Evolutionary conservation across 2,329 filamentous ascomycete genomes (phyloP), one percentile per base, ranked within the genome.

Genomic region (Cladosporium velox): DNA sequence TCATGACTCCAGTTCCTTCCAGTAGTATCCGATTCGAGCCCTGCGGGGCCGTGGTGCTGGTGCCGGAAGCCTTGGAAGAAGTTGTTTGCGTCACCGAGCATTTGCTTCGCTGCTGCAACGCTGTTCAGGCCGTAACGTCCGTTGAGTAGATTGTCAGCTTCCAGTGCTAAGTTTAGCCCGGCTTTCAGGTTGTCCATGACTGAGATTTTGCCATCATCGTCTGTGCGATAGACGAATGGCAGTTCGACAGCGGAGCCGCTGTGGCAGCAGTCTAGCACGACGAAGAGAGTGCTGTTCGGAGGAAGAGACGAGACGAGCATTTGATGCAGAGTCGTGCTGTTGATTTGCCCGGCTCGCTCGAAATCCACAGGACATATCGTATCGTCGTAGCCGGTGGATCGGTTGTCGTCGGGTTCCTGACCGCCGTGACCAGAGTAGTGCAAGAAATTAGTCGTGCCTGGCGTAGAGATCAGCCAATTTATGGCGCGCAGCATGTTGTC

Each of bases 241-340:
- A 88, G 75, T 66, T 88, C 86, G 49, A 86, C 79, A 0, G 85
- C 86, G 0, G 85, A 86, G 34, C 86, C 86, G 2, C 83, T 86
- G 73, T 88, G 86, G 71, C 86, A 88, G 75, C 86, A 88, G 72
- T 88, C 86, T 70, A 88, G 83, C 32, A 88, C 76, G 69, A 86
- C 81, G 71, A 85, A 86, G 15, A 87, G 77, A 1, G 82, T 82
- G 68, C 81, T 83, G 14, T 76, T 79, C 0, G 83, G 79, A 26
- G 84, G 80, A 74, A 88, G 78, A 1, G 77, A 76, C 0, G 82
- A 82, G 21, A 87, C 83, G 11, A 87, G 80, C 59, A 80, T 79
- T 55, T 81, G 77, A 71, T 88, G 85, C 18, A 87, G 75, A 66
- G 79, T 77, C 15, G 81, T 82, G 70, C 82, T 85, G 35, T 80